A percentile compares a stretch with the other conserved stretches of the same genome.
Evolutionary conservation across 1,284 basidiomycete genomes (phyloP).

Genomic region (Leccinum subspadiceum): DNA sequence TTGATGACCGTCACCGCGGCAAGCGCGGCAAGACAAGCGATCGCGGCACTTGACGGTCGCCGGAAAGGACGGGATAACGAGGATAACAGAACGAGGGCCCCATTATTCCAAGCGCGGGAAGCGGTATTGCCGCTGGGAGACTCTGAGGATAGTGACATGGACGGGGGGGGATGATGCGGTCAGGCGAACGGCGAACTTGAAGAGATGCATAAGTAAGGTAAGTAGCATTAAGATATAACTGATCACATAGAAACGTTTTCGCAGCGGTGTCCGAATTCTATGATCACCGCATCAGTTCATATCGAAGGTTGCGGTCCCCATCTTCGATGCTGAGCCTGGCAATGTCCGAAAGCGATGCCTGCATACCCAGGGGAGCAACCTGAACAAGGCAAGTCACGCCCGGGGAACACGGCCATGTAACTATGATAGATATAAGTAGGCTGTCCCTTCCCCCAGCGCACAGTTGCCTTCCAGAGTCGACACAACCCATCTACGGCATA

Average conservation of each 20-base stretch:
- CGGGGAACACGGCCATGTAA: not conserved
- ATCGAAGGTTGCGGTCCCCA: not conserved
- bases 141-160: not conserved
- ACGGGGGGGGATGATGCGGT: not conserved
- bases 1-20: slow-evolving; percentile 25
- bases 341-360: not conserved
- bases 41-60: not conserved
- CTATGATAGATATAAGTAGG: not conserved
- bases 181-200: not conserved
- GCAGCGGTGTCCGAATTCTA: not conserved
- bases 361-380: not conserved
- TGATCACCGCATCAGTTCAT: not conserved
- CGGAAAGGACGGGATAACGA: not conserved
- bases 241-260: not conserved
- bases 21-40: slow-evolving; percentile 22
- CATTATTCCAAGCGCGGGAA: not conserved
- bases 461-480: not conserved
- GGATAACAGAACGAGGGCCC: not conserved
- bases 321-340: not conserved
- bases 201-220: not conserved
- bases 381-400: not conserved
- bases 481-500: not conserved
- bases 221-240: slow-evolving; percentile 5
- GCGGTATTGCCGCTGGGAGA: not conserved
- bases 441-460: not conserved